Evolutionary conservation across 345 rosid genomes (phyloP).

Genomic region (Atalantia buxifolia): DNA sequence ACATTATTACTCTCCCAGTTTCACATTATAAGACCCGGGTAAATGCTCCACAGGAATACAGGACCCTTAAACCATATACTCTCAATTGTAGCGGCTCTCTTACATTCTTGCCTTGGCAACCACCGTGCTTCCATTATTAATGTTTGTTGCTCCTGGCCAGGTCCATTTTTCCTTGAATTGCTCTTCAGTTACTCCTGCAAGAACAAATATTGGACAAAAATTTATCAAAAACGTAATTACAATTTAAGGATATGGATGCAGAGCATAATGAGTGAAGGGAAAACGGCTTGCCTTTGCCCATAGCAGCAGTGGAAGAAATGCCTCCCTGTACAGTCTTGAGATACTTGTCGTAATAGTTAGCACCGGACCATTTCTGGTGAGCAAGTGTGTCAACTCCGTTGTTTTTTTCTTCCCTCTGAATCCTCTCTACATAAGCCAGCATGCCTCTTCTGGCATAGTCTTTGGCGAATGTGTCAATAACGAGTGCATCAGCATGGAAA

Average conservation of each 20-base stretch:
- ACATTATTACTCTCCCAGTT: conserved; percentile 32
- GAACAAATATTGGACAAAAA: neutral
- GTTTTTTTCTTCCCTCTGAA: conserved; percentile 93
- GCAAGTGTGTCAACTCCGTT: conserved; percentile 91
- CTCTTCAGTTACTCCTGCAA: conserved; percentile 88
- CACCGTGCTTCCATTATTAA: conserved; percentile 47
- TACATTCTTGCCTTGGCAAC: conserved; percentile 87
- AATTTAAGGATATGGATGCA: neutral
- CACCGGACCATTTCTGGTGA: conserved; percentile 99
- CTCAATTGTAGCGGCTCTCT: neutral
- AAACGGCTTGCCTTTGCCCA: conserved; percentile 78
- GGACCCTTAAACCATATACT: neutral
- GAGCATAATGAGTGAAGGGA: neutral
- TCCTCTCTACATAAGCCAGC: conserved; percentile 95
- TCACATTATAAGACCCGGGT: conserved; percentile 23
- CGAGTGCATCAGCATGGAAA: conserved; percentile 92
- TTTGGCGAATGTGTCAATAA: conserved; percentile 72
- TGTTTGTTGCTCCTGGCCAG: conserved; percentile 48
- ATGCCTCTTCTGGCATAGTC: conserved; percentile 86
- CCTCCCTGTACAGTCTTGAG: conserved; percentile 96
- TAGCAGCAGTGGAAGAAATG: conserved; percentile 93
- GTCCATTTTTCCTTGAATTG: conserved; percentile 95
- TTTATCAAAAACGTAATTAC: neutral
- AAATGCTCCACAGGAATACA: neutral
- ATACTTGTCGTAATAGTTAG: conserved; percentile 83